Base-by-base conservation (phyloP, 1,139 yeast species). In the Candida tetrigidarum region DNA sequence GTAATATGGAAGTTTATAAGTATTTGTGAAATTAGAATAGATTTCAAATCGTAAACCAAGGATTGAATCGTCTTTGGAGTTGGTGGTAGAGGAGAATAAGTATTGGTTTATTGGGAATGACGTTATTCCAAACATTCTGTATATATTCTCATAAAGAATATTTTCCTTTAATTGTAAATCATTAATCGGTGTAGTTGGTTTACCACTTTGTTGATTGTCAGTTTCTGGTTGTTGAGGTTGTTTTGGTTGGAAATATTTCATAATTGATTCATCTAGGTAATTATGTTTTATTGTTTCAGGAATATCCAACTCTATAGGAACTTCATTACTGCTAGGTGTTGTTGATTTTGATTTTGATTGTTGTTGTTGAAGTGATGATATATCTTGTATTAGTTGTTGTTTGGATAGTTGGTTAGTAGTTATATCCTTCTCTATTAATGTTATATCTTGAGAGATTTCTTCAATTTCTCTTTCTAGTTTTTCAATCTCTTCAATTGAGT, bases 1-100 rank as follows among this genome's bases (percentile, higher is more conserved):
- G 52, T 74, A 74, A 52, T 71, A 74, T 2, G 78, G 76, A 9
- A 58, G 53, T 9, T 55, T 30, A 49, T 60, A 72, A 22, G 44
- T 49, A 5, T 49, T 40, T 3, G 54, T 44, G 8, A 46, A 35
- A 18, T 57, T 55, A 4, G 70, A 59, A 49, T 56, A 63, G 3
- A 60, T 51, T 44, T 74, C 79, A 48, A 73, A 72, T 12, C 79
- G 54, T 12, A 74, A 39, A 0, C 79, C 79, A 38, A 72, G 44
- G 11, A 63, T 49, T n/a, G n/a, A n/a, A n/a, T n/a, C n/a, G n/a
- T n/a, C n/a, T n/a, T n/a, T n/a, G 18, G 56, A 55, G 1, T 53
- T 49, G 9, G 59, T 60, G 12, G 55, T 62, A 23, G 55, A 55
- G 2, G 54, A 47, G 37, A 64, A 60, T 30, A 65, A 46, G 25